These are phyloP conservation scores for Balakata baccata DNA, from an alignment of 345 rosid genomes.

Conservation along the genomic window DNA sequence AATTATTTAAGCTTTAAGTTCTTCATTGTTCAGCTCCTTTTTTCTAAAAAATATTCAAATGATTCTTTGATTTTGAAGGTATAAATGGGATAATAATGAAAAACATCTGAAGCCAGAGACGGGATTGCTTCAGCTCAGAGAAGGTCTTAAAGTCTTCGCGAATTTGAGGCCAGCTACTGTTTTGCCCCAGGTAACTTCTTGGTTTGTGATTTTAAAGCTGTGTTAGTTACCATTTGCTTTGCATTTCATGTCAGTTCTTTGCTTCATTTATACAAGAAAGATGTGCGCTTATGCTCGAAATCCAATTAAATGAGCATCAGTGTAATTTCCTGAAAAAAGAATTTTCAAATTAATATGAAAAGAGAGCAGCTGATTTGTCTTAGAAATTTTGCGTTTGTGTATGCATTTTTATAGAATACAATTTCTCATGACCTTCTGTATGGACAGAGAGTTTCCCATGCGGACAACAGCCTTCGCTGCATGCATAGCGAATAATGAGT, in stretches of 20 bases:
- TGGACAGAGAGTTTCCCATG: neutral
- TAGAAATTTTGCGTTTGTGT: neutral
- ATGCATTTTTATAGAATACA: too few species aligned
- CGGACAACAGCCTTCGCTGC: neutral
- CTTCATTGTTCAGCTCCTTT: neutral
- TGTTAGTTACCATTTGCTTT: neutral
- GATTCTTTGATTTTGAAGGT: conserved; percentile 35
- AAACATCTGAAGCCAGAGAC: conserved; percentile 89
- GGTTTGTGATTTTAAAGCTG: neutral
- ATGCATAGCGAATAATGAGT: neutral
- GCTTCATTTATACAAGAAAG: neutral
- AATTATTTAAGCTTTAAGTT: neutral
- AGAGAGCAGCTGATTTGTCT: neutral
- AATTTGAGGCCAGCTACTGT: conserved; percentile 91
- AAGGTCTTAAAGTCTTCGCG: conserved; percentile 85
- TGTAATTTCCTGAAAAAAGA: neutral
- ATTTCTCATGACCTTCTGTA: neutral
- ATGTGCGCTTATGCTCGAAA: neutral
- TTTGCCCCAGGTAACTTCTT: conserved; percentile 61
- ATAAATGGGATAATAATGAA: conserved; percentile 92
- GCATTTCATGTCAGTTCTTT: too few species aligned
- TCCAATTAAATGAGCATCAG: neutral
- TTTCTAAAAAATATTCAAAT: neutral
- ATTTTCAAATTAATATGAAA: neutral
- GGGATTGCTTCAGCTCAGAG: conserved; percentile 77